Conservation (phyloP, 2,329 filamentous ascomycete genomes). For the Aspergillus costaricaensis region DNA sequence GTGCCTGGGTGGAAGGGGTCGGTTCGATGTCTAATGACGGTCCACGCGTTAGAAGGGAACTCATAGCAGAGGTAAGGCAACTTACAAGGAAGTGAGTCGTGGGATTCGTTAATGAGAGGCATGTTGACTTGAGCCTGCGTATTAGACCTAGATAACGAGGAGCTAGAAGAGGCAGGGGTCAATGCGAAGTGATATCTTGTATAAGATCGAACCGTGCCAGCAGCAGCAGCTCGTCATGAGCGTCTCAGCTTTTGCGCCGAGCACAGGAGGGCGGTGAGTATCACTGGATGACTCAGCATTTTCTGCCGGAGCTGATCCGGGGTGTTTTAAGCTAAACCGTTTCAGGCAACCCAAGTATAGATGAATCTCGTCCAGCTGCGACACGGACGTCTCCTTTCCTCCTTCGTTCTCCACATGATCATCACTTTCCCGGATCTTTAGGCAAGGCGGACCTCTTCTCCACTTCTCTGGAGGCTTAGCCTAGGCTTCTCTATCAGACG, state of each 20-base stretch:
- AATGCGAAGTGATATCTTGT: neutral
- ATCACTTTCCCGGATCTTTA: neutral
- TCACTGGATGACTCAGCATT: neutral
- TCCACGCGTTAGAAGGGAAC: constrained; percentile 15
- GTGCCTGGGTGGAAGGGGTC: constrained; percentile 62
- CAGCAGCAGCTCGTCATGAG: neutral
- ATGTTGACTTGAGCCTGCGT: constrained; percentile 45
- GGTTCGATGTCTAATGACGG: constrained; percentile 71
- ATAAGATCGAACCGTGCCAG: neutral
- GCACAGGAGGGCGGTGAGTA: constrained; percentile 1
- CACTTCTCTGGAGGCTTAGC: neutral
- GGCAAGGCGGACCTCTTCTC: neutral
- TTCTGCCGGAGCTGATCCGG: neutral
- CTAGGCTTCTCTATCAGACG: neutral
- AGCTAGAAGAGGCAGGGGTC: neutral
- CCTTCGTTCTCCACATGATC: neutral
- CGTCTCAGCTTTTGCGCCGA: constrained; percentile 3
- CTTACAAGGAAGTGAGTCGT: constrained; percentile 81
- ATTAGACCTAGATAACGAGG: neutral
- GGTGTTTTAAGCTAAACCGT: neutral
- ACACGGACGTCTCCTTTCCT: neutral
- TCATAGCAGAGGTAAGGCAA: neutral
- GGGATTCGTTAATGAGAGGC: constrained; percentile 68
- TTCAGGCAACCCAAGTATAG: neutral
- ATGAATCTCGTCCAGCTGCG: neutral